A percentile compares a stretch with the other conserved stretches of the same genome.
Conservation (phyloP, 2,329 filamentous ascomycete species). For the Pyrenochaeta sp. region DNA sequence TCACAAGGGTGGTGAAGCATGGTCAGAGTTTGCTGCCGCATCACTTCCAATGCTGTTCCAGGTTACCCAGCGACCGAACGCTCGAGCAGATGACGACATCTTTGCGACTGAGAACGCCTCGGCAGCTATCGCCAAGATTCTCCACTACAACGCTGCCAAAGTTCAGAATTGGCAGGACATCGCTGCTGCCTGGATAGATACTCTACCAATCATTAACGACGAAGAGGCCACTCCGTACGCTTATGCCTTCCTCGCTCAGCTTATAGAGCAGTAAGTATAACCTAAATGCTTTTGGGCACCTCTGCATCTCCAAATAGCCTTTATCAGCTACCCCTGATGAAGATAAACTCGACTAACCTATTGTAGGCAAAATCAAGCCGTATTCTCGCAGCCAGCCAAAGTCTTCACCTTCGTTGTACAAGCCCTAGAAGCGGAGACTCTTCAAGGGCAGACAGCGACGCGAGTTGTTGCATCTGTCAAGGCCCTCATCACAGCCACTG, state of each 20-base stretch:
- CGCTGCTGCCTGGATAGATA: conserved; percentile 86
- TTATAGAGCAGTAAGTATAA: conserved; percentile 90
- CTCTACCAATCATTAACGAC: conserved; percentile 90
- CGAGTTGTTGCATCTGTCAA: conserved; percentile 82
- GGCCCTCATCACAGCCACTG: conserved; percentile 75
- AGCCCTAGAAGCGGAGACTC: conserved; percentile 87
- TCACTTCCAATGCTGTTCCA: conserved; percentile 85
- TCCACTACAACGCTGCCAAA: conserved; percentile 85
- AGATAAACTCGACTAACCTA: neutral
- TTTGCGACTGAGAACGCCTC: conserved; percentile 98
- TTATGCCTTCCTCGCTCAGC: conserved; percentile 87
- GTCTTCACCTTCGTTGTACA: conserved; percentile 86
- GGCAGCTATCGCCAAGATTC: conserved; percentile 94
- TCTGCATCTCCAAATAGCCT: neutral
- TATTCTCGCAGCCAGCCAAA: conserved; percentile 79
- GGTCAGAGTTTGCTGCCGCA: conserved; percentile 85
- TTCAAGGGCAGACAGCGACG: conserved; percentile 82
- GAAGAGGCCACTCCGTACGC: conserved; percentile 97
- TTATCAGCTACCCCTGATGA: too few species aligned
- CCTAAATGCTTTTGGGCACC: neutral
- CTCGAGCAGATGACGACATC: conserved; percentile 89
- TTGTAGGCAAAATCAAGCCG: conserved; percentile 81
- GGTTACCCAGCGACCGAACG: conserved; percentile 80
- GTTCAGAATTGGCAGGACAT: conserved; percentile 80
- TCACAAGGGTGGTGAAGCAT: conserved; percentile 85